Base-by-base conservation (phyloP, 768 basidiomycete species). In the Lentinula sp. region DNA sequence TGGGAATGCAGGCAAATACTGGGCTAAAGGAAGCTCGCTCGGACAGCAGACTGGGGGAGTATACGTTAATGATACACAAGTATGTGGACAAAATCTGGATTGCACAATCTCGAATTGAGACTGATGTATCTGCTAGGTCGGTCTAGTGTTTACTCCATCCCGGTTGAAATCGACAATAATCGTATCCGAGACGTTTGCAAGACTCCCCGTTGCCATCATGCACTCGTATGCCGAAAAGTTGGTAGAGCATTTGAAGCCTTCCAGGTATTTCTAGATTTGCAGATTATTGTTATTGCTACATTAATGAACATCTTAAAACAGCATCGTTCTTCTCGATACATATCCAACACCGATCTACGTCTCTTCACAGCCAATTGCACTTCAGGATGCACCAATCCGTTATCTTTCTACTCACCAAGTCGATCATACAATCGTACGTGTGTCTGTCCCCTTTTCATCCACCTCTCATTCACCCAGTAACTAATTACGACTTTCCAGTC, bases 281-380 rank as follows among this genome's bases (percentile, higher is more conserved):
- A 39, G 7, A 39, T 48, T 48, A 9, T 18, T n/a, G n/a, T n/a
- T n/a, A n/a, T n/a, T n/a, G n/a, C n/a, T n/a, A n/a, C n/a, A n/a
- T n/a, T n/a, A n/a, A n/a, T n/a, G n/a, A n/a, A n/a, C n/a, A n/a
- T n/a, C n/a, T n/a, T n/a, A n/a, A n/a, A 20, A 9, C 33, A 85
- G 85, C 16, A 66, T 84, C 32, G 73, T 77, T 0, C 68, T 86
- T 2, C 67, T 87, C 20, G 86, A 86, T 66, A 71, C 74, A 5
- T 87, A 88, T 64, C 69, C 81, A 5, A 72, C 74, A 15, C 77
- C 79, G 10, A 71, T 74, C 4, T 87, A 86, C 63, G 76, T 82
- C 16, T 76, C 76, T 13, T 63, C 64, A 18, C 62, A 67, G 10
- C 70, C 73, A 8, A 67, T 75, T 6, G 59, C 77, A 0, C 70